Conservation (phyloP, 2,329 filamentous ascomycete species). For the Aureobasidium sp. region DNA sequence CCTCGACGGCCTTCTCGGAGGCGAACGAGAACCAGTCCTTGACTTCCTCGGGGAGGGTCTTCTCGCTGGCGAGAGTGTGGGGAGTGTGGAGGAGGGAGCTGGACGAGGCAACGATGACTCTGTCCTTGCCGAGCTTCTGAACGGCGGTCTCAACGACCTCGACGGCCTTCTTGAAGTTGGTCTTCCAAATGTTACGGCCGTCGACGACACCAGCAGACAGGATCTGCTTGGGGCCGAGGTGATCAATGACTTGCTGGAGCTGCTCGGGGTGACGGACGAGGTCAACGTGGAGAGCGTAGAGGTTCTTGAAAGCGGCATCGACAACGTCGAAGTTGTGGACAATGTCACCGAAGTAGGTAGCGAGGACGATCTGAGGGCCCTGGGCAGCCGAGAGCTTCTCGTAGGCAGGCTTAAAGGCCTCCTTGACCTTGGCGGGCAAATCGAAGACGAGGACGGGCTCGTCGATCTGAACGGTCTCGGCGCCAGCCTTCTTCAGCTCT, state of each 20-base stretch:
- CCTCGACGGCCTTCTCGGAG: constrained; percentile 84
- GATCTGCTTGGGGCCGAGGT: constrained; percentile 80
- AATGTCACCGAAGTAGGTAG: constrained; percentile 99
- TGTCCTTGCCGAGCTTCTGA: constrained; percentile 94
- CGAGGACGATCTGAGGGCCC: constrained; percentile 81
- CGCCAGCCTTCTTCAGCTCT: constrained; percentile 93
- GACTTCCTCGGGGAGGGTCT: constrained; percentile 92
- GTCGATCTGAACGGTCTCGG: constrained; percentile 95
- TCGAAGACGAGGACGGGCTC: constrained; percentile 97
- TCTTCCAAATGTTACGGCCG: constrained; percentile 99
- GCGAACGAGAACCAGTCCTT: constrained; percentile 99
- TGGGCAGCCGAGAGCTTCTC: constrained; percentile 72
- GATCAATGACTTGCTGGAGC: constrained; percentile 73
- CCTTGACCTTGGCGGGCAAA: constrained; percentile 81
- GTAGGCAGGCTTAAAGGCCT: constrained; percentile 95
- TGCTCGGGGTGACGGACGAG: constrained; percentile 98
- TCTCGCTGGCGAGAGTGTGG: constrained; percentile 96
- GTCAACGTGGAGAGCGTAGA: constrained; percentile 88
- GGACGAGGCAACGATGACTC: constrained; percentile 93
- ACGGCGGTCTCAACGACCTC: constrained; percentile 83
- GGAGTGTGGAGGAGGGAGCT: constrained; percentile 97
- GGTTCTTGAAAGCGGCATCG: constrained; percentile 56
- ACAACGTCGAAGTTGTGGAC: constrained; percentile 97
- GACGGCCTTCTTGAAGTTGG: constrained; percentile 93
- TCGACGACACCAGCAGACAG: constrained; percentile 96